Evolutionary conservation across 345 rosid species (phyloP).

Genomic region (Aquilaria sinensis): DNA sequence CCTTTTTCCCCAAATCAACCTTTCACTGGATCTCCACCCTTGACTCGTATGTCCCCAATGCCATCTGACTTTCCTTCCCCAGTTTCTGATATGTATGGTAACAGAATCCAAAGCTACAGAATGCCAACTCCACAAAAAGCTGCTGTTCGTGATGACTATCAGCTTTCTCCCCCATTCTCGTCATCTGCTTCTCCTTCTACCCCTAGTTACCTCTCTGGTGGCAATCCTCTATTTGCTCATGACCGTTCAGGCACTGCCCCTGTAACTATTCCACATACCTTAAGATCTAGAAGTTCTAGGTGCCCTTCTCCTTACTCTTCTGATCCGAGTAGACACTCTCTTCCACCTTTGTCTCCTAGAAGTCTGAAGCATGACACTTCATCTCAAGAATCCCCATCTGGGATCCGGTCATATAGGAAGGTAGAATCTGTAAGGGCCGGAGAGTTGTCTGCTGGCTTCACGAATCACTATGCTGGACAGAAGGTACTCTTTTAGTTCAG

Average conservation of each 20-base stretch:
- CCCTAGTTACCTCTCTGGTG: slow-evolving; percentile 35
- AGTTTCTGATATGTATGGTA: slow-evolving; percentile 33
- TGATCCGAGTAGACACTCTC: slow-evolving; percentile 68
- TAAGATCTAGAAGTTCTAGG: slow-evolving; percentile 39
- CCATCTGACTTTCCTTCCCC: slow-evolving; percentile 43
- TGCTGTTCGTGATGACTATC: slow-evolving; percentile 49
- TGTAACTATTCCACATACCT: slow-evolving; percentile 61
- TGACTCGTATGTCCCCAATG: slow-evolving; percentile 32
- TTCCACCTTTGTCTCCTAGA: slow-evolving; percentile 85
- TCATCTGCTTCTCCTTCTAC: slow-evolving; percentile 67
- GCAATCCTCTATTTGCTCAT: slow-evolving; percentile 35
- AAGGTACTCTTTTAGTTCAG: slow-evolving; percentile 37
- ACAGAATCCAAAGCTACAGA: slow-evolving; percentile 32
- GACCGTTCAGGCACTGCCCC: slow-evolving; percentile 71
- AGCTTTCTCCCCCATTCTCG: slow-evolving; percentile 88
- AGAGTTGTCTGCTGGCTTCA: slow-evolving; percentile 51
- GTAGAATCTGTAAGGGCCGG: slow-evolving; percentile 45
- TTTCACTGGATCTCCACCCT: slow-evolving; percentile 47
- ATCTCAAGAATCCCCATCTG: slow-evolving; percentile 76
- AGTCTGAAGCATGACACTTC: slow-evolving; percentile 63
- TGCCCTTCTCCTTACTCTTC: slow-evolving; percentile 65
- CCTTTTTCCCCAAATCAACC: slow-evolving; percentile 39
- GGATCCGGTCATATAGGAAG: slow-evolving; percentile 53
- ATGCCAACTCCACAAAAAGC: slow-evolving; percentile 27
- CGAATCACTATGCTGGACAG: slow-evolving; percentile 50